Percentiles rank a stretch among this genome's conserved stretches.
phyloP scores from a whole-genome alignment of 2,329 filamentous ascomycete genomes.

The Aulographum hederae region DNA sequence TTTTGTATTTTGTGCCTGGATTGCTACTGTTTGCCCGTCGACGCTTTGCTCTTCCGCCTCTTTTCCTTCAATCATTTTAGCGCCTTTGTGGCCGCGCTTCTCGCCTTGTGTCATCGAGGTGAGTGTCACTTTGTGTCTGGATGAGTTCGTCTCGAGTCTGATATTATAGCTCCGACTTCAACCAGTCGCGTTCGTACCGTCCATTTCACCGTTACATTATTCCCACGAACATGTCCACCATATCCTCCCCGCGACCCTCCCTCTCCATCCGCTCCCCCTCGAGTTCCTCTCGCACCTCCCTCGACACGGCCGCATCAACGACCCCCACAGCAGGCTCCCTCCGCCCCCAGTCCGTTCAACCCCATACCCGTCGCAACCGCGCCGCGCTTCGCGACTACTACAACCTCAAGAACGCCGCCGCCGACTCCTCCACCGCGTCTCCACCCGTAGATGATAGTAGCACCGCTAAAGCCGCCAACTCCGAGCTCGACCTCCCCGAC shows the following conservation, averaged over 20 bases:
- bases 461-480: conserved; percentile 12
- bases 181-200: no score
- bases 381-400: conserved; percentile 88
- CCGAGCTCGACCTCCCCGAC: conserved; percentile 53
- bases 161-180: no score
- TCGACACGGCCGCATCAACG: conserved; percentile 45
- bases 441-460: conserved; percentile 17
- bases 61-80: no score
- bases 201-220: background rate
- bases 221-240: conserved; percentile 36
- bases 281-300: conserved; percentile 57
- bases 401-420: conserved; percentile 46
- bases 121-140: background rate
- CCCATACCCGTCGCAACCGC: conserved; percentile 46
- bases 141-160: conserved; percentile 35
- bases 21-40: no score
- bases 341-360: no score
- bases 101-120: no score
- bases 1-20: no score
- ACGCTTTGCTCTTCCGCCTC: no score
- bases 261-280: conserved; percentile 47
- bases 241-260: conserved; percentile 40
- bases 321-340: conserved; percentile 27
- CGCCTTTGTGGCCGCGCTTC: no score
- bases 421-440: no score